phyloP scores from a whole-genome alignment of 495 filamentous ascomycete genomes.

The Neurospora discreta region DNA sequence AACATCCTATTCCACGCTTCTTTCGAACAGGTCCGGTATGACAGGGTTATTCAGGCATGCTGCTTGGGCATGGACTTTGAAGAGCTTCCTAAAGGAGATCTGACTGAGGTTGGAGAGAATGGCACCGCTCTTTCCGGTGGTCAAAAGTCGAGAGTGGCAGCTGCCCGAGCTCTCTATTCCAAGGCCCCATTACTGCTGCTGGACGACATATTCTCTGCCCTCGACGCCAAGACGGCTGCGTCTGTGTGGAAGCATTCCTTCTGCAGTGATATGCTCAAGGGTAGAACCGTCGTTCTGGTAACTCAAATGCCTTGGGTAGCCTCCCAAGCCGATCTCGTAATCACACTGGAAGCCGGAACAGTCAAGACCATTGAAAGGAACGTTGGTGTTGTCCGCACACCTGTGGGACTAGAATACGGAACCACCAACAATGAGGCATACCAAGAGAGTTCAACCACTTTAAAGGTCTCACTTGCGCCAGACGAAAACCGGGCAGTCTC shows the following conservation, averaged over 20 bases:
- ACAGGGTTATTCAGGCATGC: conserved; percentile 52
- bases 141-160: conserved; percentile 57
- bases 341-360: conserved; percentile 31
- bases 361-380: conserved; percentile 25
- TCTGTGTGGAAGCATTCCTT: conserved; percentile 39
- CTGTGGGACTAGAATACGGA: conserved; percentile 11
- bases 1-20: conserved; percentile 47
- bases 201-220: conserved; percentile 60
- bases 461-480: conserved; percentile 10
- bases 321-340: conserved; percentile 33
- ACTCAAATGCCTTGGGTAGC: conserved; percentile 34
- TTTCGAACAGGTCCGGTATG: conserved; percentile 38
- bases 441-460: conserved; percentile 14
- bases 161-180: conserved; percentile 61
- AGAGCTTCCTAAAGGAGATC: conserved; percentile 31
- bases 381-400: conserved; percentile 22
- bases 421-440: neutral
- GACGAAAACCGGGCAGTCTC: conserved; percentile 1
- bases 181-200: conserved; percentile 50
- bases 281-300: conserved; percentile 26
- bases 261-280: conserved; percentile 37
- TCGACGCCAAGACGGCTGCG: conserved; percentile 41
- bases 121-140: conserved; percentile 60
- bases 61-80: conserved; percentile 50
- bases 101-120: conserved; percentile 56